Evolutionary conservation across 2,329 filamentous ascomycete genomes (phyloP).

Genomic region (Botrytis elliptica): DNA sequence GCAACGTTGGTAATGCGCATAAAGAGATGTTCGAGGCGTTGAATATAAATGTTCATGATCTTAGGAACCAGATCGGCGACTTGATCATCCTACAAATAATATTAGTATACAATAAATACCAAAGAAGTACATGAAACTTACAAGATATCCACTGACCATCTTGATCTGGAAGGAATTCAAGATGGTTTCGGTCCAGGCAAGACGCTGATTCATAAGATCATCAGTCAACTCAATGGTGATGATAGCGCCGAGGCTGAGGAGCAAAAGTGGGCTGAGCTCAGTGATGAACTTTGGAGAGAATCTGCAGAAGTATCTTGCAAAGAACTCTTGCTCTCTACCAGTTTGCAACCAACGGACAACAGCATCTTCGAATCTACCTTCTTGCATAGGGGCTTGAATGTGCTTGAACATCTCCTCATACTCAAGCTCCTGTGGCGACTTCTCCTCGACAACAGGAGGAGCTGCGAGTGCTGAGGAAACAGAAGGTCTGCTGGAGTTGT

Average conservation of each 20-base stretch:
- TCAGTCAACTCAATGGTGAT: constrained; percentile 58
- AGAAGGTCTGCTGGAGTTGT: constrained; percentile 21
- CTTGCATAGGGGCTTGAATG: constrained; percentile 62
- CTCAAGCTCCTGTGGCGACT: constrained; percentile 44
- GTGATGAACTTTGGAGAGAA: constrained; percentile 54
- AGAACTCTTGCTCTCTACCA: constrained; percentile 61
- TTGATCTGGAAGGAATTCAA: constrained; percentile 49
- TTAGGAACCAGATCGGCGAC: constrained; percentile 56
- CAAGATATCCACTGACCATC: constrained; percentile 36
- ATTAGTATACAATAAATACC: constrained; percentile 33
- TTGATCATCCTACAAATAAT: constrained; percentile 49
- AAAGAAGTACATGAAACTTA: constrained; percentile 32
- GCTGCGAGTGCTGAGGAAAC: constrained; percentile 28
- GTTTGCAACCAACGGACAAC: constrained; percentile 67
- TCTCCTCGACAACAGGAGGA: constrained; percentile 21
- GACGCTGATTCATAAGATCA: constrained; percentile 53
- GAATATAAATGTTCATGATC: constrained; percentile 55
- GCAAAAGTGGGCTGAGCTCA: constrained; percentile 58
- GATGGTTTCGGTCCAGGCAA: constrained; percentile 60
- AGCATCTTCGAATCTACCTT: constrained; percentile 60
- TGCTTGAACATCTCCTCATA: constrained; percentile 54
- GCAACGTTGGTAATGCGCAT: constrained; percentile 50
- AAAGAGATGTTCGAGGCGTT: constrained; percentile 53
- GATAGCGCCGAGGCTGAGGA: constrained; percentile 64
- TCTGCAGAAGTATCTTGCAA: constrained; percentile 54